A percentile compares a stretch with the other conserved stretches of the same genome.
These are phyloP conservation scores for Filosporella fistucella DNA, from an alignment of 495 filamentous ascomycete species.

Conservation along the genomic window DNA sequence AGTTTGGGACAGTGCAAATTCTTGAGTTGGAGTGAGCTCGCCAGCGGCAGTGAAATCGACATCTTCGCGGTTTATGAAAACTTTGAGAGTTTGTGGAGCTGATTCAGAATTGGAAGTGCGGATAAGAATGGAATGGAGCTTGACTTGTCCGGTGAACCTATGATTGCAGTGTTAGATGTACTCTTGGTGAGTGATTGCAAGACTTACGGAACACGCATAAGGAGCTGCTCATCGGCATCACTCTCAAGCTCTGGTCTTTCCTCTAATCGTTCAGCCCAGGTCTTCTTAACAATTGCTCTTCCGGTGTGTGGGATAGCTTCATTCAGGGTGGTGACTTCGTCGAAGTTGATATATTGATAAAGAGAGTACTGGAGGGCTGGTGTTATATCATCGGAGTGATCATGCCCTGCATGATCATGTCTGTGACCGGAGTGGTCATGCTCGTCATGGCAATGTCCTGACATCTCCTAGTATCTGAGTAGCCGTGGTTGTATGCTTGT, in stretches of 20 bases:
- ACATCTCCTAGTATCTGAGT: conserved; percentile 34
- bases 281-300: conserved; percentile 75
- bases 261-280: conserved; percentile 76
- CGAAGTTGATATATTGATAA: conserved; percentile 88
- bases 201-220: conserved; percentile 81
- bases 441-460: conserved; percentile 24
- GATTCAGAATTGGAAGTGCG: conserved; percentile 64
- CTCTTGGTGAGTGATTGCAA: not conserved
- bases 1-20: conserved; percentile 72
- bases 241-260: conserved; percentile 71
- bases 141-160: conserved; percentile 91
- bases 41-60: conserved; percentile 76
- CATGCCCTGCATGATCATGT: conserved; percentile 40
- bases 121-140: conserved; percentile 82
- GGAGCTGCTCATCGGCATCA: conserved; percentile 86
- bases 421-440: conserved; percentile 29
- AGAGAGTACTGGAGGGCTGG: conserved; percentile 84
- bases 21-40: conserved; percentile 69
- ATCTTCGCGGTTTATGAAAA: conserved; percentile 81
- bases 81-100: conserved; percentile 77
- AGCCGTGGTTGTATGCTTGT: not conserved
- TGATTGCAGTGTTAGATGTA: conserved; percentile 4
- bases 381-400: conserved; percentile 86
- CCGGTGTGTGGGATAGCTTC: conserved; percentile 67
- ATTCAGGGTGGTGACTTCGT: conserved; percentile 79